Percentiles rank a stretch among this genome's conserved stretches.
Evolutionary conservation across 768 basidiomycete genomes (phyloP).

Genomic region (Pholiota conissans): DNA sequence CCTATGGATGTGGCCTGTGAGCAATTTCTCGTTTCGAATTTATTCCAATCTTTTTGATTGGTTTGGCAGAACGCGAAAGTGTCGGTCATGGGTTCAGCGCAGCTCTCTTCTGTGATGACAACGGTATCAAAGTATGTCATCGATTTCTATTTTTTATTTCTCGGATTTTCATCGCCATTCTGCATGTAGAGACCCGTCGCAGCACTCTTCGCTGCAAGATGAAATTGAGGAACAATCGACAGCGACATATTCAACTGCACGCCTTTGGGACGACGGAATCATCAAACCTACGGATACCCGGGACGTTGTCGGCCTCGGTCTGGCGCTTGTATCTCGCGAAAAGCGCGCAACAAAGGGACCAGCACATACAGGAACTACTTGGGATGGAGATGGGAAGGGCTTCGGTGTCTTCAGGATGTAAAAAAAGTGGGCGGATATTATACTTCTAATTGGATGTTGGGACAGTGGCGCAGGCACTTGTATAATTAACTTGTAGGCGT

Average conservation of each 20-base stretch:
- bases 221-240: conserved; percentile 91
- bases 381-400: conserved; percentile 70
- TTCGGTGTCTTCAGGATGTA: conserved; percentile 94
- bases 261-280: conserved; percentile 94
- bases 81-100: conserved; percentile 93
- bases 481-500: conserved; percentile 5
- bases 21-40: conserved; percentile 25
- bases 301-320: conserved; percentile 84
- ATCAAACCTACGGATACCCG: conserved; percentile 88
- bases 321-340: conserved; percentile 70
- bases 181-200: conserved; percentile 66
- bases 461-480: not conserved
- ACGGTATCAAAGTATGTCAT: conserved; percentile 73
- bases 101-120: conserved; percentile 92
- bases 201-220: conserved; percentile 69
- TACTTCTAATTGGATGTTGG: not conserved
- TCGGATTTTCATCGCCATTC: not conserved
- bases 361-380: conserved; percentile 45
- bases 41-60: conserved; percentile 4
- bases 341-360: conserved; percentile 11
- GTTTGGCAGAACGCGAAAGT: conserved; percentile 78
- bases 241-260: conserved; percentile 84
- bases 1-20: conserved; percentile 97
- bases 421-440: not conserved
- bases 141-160: conserved; percentile 1